phyloP scores from a whole-genome alignment of 2,329 filamentous ascomycete genomes.

The Talaromyces sp. region DNA sequence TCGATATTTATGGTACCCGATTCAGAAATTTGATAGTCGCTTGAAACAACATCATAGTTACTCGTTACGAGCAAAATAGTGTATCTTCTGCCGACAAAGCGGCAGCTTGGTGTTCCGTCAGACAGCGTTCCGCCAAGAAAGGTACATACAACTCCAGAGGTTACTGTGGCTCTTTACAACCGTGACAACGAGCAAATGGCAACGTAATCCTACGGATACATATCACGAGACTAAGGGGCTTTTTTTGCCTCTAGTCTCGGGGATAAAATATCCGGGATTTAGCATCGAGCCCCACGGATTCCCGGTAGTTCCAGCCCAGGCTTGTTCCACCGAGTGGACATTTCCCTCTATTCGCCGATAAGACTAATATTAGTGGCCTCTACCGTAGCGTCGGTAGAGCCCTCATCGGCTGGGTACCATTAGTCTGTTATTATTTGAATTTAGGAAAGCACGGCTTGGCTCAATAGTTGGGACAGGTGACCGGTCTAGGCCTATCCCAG shows the following conservation, averaged over 20 bases:
- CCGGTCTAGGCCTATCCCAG: not conserved
- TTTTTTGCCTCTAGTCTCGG: not conserved
- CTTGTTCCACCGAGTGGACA: not conserved
- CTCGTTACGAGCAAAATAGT: not conserved
- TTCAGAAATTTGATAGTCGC: not conserved
- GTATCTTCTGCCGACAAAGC: not conserved
- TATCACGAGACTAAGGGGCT: not conserved
- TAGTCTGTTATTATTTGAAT: not conserved
- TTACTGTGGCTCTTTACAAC: not conserved
- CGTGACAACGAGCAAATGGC: not conserved
- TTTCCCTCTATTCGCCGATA: not conserved
- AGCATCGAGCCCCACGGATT: not conserved
- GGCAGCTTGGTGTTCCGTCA: not conserved
- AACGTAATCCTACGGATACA: not conserved
- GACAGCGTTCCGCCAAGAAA: not conserved
- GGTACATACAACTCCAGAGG: not conserved
- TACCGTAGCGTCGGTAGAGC: not conserved
- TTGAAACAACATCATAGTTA: not conserved
- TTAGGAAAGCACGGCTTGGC: not conserved
- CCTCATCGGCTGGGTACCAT: not conserved
- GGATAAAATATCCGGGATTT: slow-evolving; percentile 1
- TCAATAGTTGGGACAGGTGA: not conserved
- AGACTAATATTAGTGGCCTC: not conserved
- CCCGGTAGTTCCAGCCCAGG: not conserved
- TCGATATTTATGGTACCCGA: not conserved